Evolutionary conservation across 495 filamentous ascomycete genomes (phyloP).

Genomic region (Podospora tetraspora): DNA sequence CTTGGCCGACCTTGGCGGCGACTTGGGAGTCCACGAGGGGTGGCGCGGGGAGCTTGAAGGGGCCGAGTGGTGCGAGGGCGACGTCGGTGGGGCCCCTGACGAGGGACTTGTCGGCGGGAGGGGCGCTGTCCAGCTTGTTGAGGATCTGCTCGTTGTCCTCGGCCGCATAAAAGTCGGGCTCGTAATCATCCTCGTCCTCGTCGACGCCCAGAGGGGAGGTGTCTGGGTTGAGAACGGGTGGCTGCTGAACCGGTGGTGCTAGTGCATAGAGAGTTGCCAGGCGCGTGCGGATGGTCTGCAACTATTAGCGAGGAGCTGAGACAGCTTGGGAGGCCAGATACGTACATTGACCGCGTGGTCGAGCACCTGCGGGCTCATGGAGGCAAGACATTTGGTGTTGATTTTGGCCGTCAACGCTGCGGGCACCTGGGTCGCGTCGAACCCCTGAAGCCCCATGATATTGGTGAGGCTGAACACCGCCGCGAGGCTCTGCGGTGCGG

Average conservation of each 20-base stretch:
- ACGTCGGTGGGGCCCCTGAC: conserved; percentile 31
- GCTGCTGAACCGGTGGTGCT: conserved; percentile 16
- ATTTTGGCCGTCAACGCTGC: conserved; percentile 70
- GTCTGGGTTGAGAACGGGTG: conserved; percentile 43
- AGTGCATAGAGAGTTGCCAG: conserved; percentile 30
- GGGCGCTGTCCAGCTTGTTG: conserved; percentile 62
- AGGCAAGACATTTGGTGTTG: conserved; percentile 60
- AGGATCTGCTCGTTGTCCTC: conserved; percentile 68
- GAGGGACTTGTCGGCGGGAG: conserved; percentile 45
- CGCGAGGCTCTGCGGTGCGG: conserved; percentile 68
- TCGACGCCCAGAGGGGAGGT: conserved; percentile 49
- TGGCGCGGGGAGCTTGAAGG: conserved; percentile 75
- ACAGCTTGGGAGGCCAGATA: conserved; percentile 15
- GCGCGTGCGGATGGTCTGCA: conserved; percentile 36
- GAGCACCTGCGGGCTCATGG: conserved; percentile 57
- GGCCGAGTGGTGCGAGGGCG: conserved; percentile 49
- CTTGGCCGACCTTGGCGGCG: conserved; percentile 59
- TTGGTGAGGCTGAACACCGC: conserved; percentile 79
- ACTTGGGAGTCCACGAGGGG: conserved; percentile 64
- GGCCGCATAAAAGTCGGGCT: conserved; percentile 69
- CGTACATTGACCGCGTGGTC: conserved; percentile 62
- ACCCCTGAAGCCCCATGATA: conserved; percentile 64
- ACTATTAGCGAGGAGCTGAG: not conserved
- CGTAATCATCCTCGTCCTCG: conserved; percentile 82
- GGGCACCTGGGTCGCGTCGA: conserved; percentile 77